A percentile compares a stretch with the other conserved stretches of the same genome.
Evolutionary conservation across 2,329 filamentous ascomycete genomes (phyloP).

Genomic region (Thelonectria olida): DNA sequence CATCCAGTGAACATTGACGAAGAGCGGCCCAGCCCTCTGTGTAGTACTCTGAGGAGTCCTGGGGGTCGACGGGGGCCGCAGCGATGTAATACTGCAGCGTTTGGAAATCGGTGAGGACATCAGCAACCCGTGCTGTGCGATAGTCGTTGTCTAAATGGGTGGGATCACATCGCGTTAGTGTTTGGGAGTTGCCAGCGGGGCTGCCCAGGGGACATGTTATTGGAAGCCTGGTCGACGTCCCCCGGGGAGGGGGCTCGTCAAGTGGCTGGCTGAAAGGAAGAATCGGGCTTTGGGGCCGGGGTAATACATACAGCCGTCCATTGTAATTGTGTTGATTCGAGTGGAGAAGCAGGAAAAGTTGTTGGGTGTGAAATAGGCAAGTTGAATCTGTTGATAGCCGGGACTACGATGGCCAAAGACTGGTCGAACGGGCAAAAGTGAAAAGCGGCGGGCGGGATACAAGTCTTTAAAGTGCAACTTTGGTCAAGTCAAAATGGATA

Average conservation of each 20-base stretch:
- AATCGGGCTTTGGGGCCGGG: slow-evolving; percentile 14
- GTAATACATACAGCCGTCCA: slow-evolving; percentile 41
- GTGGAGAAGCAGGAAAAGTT: slow-evolving; percentile 7
- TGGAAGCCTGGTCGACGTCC: slow-evolving; percentile 15
- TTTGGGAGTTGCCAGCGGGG: slow-evolving; percentile 16
- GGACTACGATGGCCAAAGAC: not conserved
- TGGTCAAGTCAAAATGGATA: not conserved
- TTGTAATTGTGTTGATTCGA: slow-evolving; percentile 19
- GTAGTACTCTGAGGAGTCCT: slow-evolving; percentile 66
- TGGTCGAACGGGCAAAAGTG: not conserved
- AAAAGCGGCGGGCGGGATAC: not conserved
- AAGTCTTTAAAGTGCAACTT: slow-evolving; percentile 6
- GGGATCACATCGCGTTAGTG: slow-evolving; percentile 30
- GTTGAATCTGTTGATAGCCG: not conserved
- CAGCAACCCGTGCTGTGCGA: slow-evolving; percentile 67
- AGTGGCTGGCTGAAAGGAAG: not conserved
- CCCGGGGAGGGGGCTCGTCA: not conserved
- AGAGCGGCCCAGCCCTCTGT: slow-evolving; percentile 71
- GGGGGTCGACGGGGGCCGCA: slow-evolving; percentile 62
- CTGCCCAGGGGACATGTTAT: not conserved
- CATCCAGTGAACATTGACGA: slow-evolving; percentile 69
- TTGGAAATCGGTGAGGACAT: slow-evolving; percentile 70
- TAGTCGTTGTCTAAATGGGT: slow-evolving; percentile 65
- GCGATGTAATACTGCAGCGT: slow-evolving; percentile 71
- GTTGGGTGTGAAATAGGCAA: not conserved